Conservation (phyloP, 495 filamentous ascomycete species). For the Parachaetomium inaequale region DNA sequence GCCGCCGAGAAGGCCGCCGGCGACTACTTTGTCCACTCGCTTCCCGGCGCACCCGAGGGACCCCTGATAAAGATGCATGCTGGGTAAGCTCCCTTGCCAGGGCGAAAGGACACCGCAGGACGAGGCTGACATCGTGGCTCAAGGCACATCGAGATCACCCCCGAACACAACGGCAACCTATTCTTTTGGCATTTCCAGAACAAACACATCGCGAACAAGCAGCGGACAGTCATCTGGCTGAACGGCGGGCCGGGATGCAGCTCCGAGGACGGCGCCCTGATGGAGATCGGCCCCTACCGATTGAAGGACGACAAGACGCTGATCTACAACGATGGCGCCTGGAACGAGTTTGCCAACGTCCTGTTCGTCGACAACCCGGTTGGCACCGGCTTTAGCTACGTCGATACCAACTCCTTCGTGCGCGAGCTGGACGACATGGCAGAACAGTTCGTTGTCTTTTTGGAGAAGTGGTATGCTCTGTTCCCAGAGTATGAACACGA, state of each 20-base stretch:
- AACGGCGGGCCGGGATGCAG: slow-evolving; percentile 97
- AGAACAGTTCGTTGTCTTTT: slow-evolving; percentile 76
- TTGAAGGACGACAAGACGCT: slow-evolving; percentile 70
- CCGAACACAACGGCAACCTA: slow-evolving; percentile 79
- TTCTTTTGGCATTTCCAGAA: slow-evolving; percentile 99
- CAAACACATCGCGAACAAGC: slow-evolving; percentile 85
- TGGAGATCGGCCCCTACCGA: slow-evolving; percentile 95
- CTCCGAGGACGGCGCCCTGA: slow-evolving; percentile 93
- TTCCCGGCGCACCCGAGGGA: slow-evolving; percentile 81
- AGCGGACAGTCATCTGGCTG: slow-evolving; percentile 93
- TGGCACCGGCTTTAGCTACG: slow-evolving; percentile 94
- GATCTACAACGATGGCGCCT: slow-evolving; percentile 81
- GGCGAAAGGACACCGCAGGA: neutral
- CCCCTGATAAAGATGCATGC: slow-evolving; percentile 94
- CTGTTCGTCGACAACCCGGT: slow-evolving; percentile 97
- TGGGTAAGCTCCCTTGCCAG: slow-evolving; percentile 59
- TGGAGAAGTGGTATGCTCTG: slow-evolving; percentile 83
- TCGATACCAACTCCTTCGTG: slow-evolving; percentile 78
- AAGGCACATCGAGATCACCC: slow-evolving; percentile 87
- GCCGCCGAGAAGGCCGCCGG: slow-evolving; percentile 54
- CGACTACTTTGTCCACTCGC: slow-evolving; percentile 81
- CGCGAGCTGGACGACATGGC: slow-evolving; percentile 87
- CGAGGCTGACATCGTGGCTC: slow-evolving; percentile 19
- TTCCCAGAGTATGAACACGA: slow-evolving; percentile 92
- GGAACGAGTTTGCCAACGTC: slow-evolving; percentile 96